These are phyloP conservation scores for Phytophthora uliginosa DNA, from an alignment of 352 stramenopile species.

Conservation along the genomic window DNA sequence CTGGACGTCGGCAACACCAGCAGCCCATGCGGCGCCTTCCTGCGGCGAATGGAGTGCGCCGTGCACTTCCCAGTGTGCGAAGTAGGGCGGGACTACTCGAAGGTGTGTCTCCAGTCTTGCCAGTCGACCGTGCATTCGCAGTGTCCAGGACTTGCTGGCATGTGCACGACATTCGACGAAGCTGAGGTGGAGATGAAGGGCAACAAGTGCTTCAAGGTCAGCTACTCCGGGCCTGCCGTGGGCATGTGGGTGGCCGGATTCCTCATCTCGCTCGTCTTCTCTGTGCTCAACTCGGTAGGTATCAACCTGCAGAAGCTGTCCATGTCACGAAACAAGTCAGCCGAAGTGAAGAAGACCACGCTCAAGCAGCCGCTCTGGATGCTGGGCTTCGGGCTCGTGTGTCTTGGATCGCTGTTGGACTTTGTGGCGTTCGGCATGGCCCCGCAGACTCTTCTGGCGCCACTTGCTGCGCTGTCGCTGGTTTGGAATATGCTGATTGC, in stretches of 20 bases:
- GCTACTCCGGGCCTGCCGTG: constrained; percentile 73
- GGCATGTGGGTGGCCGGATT: constrained; percentile 91
- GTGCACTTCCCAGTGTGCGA: constrained; percentile 86
- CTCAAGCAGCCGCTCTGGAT: constrained; percentile 92
- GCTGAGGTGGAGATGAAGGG: constrained; percentile 67
- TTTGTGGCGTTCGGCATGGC: constrained; percentile 95
- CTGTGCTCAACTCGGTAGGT: constrained; percentile 90
- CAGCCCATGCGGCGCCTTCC: constrained; percentile 66
- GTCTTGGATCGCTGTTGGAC: constrained; percentile 87
- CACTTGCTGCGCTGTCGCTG: constrained; percentile 89
- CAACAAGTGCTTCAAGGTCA: constrained; percentile 86
- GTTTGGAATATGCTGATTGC: constrained; percentile 95
- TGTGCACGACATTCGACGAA: constrained; percentile 57
- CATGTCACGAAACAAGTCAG: constrained; percentile 79
- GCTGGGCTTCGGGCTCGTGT: constrained; percentile 87
- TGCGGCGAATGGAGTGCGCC: constrained; percentile 74
- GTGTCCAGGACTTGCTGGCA: constrained; percentile 69
- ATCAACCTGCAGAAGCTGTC: constrained; percentile 94
- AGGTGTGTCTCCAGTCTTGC: constrained; percentile 74
- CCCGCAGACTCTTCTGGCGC: constrained; percentile 90
- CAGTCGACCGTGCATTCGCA: constrained; percentile 63
- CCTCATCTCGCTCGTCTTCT: constrained; percentile 90
- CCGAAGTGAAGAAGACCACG: constrained; percentile 78
- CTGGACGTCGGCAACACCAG: constrained; percentile 76
- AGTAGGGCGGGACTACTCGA: constrained; percentile 76